Base-by-base conservation (phyloP, 1,284 basidiomycete species). In the Ceratorhiza oryzae-sativae region DNA sequence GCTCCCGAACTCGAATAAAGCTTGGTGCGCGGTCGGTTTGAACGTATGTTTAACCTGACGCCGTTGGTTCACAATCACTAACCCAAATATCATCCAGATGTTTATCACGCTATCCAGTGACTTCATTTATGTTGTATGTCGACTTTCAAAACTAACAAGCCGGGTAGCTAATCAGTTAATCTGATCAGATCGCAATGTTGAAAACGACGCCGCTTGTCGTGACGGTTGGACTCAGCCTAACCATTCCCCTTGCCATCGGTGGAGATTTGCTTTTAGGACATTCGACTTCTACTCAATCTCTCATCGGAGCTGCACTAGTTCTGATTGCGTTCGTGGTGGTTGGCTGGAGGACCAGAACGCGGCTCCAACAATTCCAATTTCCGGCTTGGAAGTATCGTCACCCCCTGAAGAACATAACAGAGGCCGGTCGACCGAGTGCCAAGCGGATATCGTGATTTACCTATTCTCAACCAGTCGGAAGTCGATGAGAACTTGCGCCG, bases 161-260 rank as follows among this genome's bases (percentile, higher is more conserved):
- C 27, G 20, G 3, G 45, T 36, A 42, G 20, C 32, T 30, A 9
- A 2, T 46, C 41, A 46, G 45, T 25, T 41, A 41, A 41, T 53
- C 5, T 15, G 13, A 8, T 18, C 23, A 67, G 63, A 79, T 92
- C 8, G 94, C 97, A 4, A 98, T 98, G 95, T 87, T 99, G 74
- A 98, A 97, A 84, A 98, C 96, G 1, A 97, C 95, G 2, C 97
- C 94, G 0, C 83, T 95, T 48, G 92, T 97, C 25, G 95, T 94
- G 13, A 99, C 97, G 0, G 85, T 99, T 72, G 97, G 97, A 18
- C 85, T 99, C 20, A 94, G 92, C 71, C 85, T 99, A n/a, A 98
- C 97, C 0, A 97, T 98, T 78, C 95, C 95, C 9, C 83, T 95
- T 67, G 94, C 94, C 1, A 89, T 96, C 46, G 71, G 91, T 20